Conservation (phyloP, 495 filamentous ascomycete species). For the Bathelium albidoporum region DNA sequence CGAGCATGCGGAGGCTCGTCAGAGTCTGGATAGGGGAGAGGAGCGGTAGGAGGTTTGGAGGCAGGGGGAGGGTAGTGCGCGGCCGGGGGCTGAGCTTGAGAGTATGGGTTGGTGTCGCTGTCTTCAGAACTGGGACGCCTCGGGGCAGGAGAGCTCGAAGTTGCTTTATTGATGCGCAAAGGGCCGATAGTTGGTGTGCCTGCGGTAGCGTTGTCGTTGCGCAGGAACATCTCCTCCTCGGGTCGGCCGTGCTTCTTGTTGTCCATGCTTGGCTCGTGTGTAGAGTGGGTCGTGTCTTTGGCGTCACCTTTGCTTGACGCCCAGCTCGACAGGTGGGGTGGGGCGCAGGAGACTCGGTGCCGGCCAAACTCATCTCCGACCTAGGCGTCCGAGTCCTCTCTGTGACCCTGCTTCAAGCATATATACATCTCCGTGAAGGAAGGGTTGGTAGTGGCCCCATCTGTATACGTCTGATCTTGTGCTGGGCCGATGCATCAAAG, state of each 20-base stretch:
- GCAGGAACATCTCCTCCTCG: conserved; percentile 30
- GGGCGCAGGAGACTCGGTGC: not conserved
- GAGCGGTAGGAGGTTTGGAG: conserved; percentile 54
- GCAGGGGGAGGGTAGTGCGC: conserved; percentile 45
- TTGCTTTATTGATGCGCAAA: conserved; percentile 71
- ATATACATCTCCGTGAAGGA: no score
- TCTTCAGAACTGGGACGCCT: conserved; percentile 28
- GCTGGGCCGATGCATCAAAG: no score
- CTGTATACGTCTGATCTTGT: no score
- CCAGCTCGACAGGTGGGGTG: not conserved
- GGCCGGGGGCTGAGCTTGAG: not conserved
- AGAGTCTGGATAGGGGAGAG: conserved; percentile 72
- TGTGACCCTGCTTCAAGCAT: no score
- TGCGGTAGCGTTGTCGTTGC: conserved; percentile 12
- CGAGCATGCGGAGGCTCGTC: not conserved
- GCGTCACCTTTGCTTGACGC: not conserved
- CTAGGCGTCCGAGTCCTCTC: no score
- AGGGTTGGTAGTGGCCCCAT: no score
- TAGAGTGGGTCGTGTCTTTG: not conserved
- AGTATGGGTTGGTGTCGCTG: conserved; percentile 30
- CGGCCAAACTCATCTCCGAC: no score
- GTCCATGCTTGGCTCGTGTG: conserved; percentile 4
- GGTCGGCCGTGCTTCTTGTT: conserved; percentile 22
- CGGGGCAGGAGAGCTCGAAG: conserved; percentile 32
- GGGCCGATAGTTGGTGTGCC: conserved; percentile 63